These are phyloP conservation scores for Herpotrichia juniperi DNA, from an alignment of 2,329 filamentous ascomycete species.

Conservation along the genomic window DNA sequence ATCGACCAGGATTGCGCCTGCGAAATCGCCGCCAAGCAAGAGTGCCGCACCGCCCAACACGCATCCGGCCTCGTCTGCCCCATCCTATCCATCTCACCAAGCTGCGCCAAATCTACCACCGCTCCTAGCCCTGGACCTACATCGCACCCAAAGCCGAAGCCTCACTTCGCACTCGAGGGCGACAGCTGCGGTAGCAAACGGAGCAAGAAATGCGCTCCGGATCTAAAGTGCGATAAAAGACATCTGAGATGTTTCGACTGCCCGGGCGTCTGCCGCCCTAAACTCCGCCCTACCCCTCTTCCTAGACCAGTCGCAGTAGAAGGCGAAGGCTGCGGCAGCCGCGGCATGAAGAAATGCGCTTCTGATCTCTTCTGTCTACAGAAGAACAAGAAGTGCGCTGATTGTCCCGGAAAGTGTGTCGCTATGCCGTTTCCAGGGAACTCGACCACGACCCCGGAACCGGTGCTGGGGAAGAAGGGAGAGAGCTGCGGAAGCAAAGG, in stretches of 20 bases:
- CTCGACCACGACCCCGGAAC: no score
- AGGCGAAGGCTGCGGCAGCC: background rate
- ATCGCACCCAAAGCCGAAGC: background rate
- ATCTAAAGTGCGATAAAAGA: background rate
- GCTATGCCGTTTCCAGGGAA: no score
- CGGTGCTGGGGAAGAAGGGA: no score
- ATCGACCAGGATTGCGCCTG: constrained; percentile 5
- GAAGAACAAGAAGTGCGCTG: background rate
- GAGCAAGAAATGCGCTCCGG: background rate
- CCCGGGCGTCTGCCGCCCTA: no score
- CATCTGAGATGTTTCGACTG: no score
- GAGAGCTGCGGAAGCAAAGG: no score
- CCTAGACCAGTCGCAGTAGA: background rate
- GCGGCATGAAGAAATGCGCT: background rate
- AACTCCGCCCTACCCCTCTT: no score
- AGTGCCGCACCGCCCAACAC: constrained; percentile 1
- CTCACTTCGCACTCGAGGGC: background rate
- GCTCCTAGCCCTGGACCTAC: background rate
- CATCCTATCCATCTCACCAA: background rate
- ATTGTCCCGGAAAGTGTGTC: background rate
- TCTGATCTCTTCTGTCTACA: background rate
- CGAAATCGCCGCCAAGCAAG: background rate
- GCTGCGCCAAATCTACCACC: background rate
- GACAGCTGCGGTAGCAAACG: background rate
- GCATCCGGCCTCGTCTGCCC: background rate